Evolutionary conservation across 306 rosid species (phyloP).

Genomic region (Prunus dulcis): DNA sequence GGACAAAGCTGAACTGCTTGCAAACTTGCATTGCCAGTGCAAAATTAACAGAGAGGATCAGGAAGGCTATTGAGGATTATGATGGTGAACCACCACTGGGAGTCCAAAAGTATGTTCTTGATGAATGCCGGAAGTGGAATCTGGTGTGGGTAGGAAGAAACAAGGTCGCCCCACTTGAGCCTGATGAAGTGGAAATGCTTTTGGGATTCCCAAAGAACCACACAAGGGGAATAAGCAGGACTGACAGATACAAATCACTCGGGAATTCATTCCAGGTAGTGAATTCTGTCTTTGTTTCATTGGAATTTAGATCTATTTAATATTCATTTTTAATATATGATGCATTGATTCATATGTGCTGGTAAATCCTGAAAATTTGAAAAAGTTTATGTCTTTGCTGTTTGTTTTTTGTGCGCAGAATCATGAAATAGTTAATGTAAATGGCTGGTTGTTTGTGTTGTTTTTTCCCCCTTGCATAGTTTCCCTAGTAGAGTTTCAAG

Average conservation of each 20-base stretch:
- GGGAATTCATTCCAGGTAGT: constrained; percentile 97
- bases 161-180: constrained; percentile 91
- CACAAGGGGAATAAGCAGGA: constrained; percentile 93
- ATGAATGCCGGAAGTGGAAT: constrained; percentile 92
- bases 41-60: constrained; percentile 62
- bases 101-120: constrained; percentile 57
- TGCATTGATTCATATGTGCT: too few species aligned
- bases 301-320: not conserved
- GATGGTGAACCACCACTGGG: constrained; percentile 54
- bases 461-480: too few species aligned
- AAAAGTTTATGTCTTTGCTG: too few species aligned
- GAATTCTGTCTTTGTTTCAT: not conserved
- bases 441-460: too few species aligned
- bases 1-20: constrained; percentile 74
- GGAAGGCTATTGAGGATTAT: constrained; percentile 60
- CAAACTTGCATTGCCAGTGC: constrained; percentile 80
- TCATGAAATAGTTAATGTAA: too few species aligned
- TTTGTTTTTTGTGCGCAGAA: too few species aligned
- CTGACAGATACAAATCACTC: constrained; percentile 86
- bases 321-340: too few species aligned
- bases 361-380: too few species aligned
- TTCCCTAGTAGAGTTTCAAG: not conserved
- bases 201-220: constrained; percentile 92
- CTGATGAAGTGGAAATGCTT: constrained; percentile 84
- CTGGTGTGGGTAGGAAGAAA: constrained; percentile 97